These are phyloP conservation scores for Cinnamomum micranthum DNA, from an alignment of 164 flowering plant genomes.

Conservation along the genomic window DNA sequence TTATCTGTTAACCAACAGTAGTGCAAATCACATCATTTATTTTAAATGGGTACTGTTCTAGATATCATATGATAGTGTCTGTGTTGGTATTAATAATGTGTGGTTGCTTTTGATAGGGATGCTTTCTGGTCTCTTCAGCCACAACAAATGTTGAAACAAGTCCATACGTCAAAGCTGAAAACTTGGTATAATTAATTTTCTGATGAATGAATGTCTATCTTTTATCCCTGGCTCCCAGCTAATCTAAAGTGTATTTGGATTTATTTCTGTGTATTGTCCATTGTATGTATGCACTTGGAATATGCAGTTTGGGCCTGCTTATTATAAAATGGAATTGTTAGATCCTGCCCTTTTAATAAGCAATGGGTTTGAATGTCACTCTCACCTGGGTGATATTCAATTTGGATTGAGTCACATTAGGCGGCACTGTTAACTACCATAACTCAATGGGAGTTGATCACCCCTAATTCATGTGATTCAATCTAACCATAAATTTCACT, in stretches of 20 bases:
- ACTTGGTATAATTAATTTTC: slow-evolving; percentile 40
- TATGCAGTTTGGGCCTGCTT: not conserved
- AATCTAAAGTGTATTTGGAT: not conserved
- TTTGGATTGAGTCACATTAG: not conserved
- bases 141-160: slow-evolving; percentile 53
- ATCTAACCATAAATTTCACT: not conserved
- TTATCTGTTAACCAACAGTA: not conserved
- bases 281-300: not conserved
- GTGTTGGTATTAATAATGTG: not conserved
- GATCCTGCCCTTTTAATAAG: not conserved
- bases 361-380: not conserved
- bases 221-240: too few relatives aligned
- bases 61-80: not conserved
- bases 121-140: slow-evolving; percentile 81
- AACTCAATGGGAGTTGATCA: not conserved
- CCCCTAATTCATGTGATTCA: not conserved
- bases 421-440: not conserved
- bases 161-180: slow-evolving; percentile 71
- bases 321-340: not conserved
- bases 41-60: too few relatives aligned
- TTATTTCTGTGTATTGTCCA: not conserved
- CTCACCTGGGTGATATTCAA: not conserved
- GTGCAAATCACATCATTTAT: too few relatives aligned
- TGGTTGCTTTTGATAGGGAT: slow-evolving; percentile 41
- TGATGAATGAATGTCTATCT: not conserved